Evolutionary conservation across 2,329 filamentous ascomycete species (phyloP).

Genomic region (Hirsutella rhossiliensis): DNA sequence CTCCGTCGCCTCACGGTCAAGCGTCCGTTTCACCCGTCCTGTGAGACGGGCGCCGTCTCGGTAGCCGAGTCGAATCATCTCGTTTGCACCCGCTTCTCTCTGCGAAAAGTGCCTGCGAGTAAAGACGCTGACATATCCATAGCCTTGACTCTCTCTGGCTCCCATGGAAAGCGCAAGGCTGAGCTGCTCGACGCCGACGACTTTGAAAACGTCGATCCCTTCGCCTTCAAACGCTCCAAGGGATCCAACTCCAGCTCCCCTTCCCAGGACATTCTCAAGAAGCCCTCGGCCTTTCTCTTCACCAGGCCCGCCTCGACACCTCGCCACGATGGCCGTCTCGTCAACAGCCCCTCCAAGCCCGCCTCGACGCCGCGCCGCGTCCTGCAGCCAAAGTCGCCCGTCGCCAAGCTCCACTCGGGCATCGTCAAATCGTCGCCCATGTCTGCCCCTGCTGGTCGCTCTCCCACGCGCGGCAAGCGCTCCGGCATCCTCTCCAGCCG

Average conservation of each 20-base stretch:
- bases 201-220: constrained; percentile 50
- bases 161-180: constrained; percentile 42
- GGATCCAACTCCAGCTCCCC: constrained; percentile 26
- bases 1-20: background rate
- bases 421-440: constrained; percentile 39
- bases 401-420: constrained; percentile 30
- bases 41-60: background rate
- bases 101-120: background rate
- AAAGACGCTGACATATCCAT: constrained; percentile 20
- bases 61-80: background rate
- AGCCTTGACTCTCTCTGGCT: constrained; percentile 21
- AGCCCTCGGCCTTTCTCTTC: constrained; percentile 34
- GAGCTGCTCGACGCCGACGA: constrained; percentile 38
- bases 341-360: constrained; percentile 17
- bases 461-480: constrained; percentile 60
- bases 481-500: constrained; percentile 56
- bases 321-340: constrained; percentile 6
- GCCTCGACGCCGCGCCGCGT: constrained; percentile 26
- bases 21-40: background rate
- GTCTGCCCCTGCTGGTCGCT: constrained; percentile 66
- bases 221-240: constrained; percentile 49
- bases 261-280: constrained; percentile 37
- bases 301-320: constrained; percentile 20
- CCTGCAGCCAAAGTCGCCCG: constrained; percentile 41
- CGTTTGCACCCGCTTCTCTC: background rate